phyloP scores from a whole-genome alignment of 2,329 filamentous ascomycete species.

The Rhinocladiella mackenziei region DNA sequence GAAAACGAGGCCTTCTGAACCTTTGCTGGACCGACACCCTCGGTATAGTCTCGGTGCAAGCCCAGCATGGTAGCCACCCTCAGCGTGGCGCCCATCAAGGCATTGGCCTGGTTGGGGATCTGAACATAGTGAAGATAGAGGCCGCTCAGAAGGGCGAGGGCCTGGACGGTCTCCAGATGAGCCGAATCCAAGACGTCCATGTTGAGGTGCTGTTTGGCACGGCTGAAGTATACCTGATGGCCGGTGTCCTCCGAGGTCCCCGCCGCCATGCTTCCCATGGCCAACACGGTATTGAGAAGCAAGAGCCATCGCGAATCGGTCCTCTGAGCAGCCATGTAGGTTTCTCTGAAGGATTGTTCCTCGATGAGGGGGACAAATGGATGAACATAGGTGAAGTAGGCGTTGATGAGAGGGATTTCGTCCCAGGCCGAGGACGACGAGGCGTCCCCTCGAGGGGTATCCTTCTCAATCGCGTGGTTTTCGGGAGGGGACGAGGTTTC shows the following conservation, averaged over 20 bases:
- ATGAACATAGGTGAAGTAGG: slow-evolving; percentile 72
- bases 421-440: slow-evolving; percentile 55
- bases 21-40: slow-evolving; percentile 42
- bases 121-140: slow-evolving; percentile 77
- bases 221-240: slow-evolving; percentile 64
- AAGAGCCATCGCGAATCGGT: slow-evolving; percentile 68
- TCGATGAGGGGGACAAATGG: slow-evolving; percentile 71
- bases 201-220: slow-evolving; percentile 62
- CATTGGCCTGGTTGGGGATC: slow-evolving; percentile 71
- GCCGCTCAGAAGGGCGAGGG: slow-evolving; percentile 66
- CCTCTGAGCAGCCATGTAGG: slow-evolving; percentile 59
- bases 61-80: slow-evolving; percentile 72
- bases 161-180: slow-evolving; percentile 69
- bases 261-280: slow-evolving; percentile 67
- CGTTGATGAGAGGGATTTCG: slow-evolving; percentile 65
- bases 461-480: slow-evolving; percentile 37
- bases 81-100: slow-evolving; percentile 65
- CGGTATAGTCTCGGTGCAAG: slow-evolving; percentile 61
- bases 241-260: slow-evolving; percentile 60
- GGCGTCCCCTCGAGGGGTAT: slow-evolving; percentile 47
- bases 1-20: slow-evolving; percentile 49
- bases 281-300: slow-evolving; percentile 71
- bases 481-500: slow-evolving; percentile 37
- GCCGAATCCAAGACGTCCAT: slow-evolving; percentile 66
- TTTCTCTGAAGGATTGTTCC: slow-evolving; percentile 64